Evolutionary conservation across 208 protist genomes (phyloP).

Genomic region (Trypanosoma grayi): DNA sequence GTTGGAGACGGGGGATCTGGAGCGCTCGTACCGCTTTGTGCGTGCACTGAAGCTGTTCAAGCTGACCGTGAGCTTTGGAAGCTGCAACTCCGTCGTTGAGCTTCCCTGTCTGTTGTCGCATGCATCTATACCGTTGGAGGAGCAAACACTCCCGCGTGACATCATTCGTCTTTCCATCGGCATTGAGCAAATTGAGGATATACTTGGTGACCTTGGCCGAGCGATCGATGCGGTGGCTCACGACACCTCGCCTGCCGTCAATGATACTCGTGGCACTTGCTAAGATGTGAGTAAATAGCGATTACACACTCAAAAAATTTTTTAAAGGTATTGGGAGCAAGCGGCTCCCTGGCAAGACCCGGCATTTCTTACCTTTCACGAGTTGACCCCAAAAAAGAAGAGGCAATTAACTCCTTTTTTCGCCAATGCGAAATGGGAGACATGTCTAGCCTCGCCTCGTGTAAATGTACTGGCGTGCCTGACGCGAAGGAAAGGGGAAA

Average conservation of each 20-base stretch:
- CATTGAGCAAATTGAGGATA: constrained; percentile 93
- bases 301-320: no score
- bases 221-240: constrained; percentile 64
- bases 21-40: constrained; percentile 72
- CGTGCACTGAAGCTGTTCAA: constrained; percentile 85
- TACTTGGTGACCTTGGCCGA: constrained; percentile 83
- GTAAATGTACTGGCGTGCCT: no score
- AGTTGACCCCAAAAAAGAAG: no score
- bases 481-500: no score
- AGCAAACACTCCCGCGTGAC: constrained; percentile 79
- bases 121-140: constrained; percentile 90
- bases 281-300: no score
- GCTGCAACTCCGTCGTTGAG: constrained; percentile 92
- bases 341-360: no score
- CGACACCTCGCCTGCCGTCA: constrained; percentile 10
- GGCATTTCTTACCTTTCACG: no score
- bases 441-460: no score
- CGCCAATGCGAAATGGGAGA: no score
- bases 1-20: constrained; percentile 67
- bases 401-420: no score
- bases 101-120: constrained; percentile 94
- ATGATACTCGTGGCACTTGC: no score
- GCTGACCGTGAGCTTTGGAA: constrained; percentile 93
- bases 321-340: no score
- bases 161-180: constrained; percentile 93